Evolutionary conservation across 495 filamentous ascomycete species (phyloP).

Genomic region (Cudoniella acicularis): DNA sequence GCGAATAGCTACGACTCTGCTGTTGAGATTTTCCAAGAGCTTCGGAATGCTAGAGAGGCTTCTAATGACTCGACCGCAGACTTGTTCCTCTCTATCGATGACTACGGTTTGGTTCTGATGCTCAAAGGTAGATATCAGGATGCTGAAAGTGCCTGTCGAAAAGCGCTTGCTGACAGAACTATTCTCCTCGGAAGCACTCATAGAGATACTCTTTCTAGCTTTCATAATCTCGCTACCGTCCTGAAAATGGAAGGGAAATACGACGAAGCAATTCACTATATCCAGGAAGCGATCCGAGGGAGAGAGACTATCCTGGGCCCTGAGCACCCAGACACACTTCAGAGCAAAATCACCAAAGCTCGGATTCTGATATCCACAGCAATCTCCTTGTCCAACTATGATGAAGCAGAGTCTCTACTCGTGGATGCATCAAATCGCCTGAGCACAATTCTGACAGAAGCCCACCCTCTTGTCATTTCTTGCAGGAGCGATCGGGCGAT

Average conservation of each 20-base stretch:
- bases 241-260: slow-evolving; percentile 5
- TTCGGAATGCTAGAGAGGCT: neutral
- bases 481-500: slow-evolving; percentile 7
- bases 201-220: slow-evolving; percentile 8
- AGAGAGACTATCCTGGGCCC: slow-evolving; percentile 5
- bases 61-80: neutral
- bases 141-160: slow-evolving; percentile 2
- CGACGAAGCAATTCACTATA: slow-evolving; percentile 10
- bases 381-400: neutral
- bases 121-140: slow-evolving; percentile 9
- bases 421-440: neutral
- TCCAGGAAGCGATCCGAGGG: slow-evolving; percentile 2
- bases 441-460: slow-evolving; percentile 1
- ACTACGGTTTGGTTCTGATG: slow-evolving; percentile 8
- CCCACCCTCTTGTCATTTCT: slow-evolving; percentile 3
- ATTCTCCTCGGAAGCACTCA: neutral
- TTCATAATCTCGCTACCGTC: slow-evolving; percentile 6
- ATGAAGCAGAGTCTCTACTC: slow-evolving; percentile 10
- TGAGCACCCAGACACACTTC: slow-evolving; percentile 11
- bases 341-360: slow-evolving; percentile 4
- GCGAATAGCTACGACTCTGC: slow-evolving; percentile 9
- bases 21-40: slow-evolving; percentile 5
- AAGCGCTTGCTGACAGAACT: slow-evolving; percentile 6
- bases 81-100: slow-evolving; percentile 3
- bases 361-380: slow-evolving; percentile 6